Evolutionary conservation across 129 eudicot species (phyloP).

Genomic region (Gnaphalium uliginosum): DNA sequence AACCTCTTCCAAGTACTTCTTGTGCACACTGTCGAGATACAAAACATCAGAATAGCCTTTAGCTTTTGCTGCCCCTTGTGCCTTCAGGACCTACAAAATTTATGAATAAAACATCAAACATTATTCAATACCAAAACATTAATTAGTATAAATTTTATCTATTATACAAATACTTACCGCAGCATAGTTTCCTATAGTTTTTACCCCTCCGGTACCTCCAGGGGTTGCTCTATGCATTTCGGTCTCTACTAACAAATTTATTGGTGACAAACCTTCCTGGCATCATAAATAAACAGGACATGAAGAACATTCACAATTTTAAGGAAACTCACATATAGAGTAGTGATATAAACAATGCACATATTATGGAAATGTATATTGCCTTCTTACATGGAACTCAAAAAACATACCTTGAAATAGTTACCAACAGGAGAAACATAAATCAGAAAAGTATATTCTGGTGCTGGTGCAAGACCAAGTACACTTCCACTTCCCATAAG

Average conservation of each 20-base stretch:
- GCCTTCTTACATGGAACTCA: constrained; percentile 3
- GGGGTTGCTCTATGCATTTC: constrained; percentile 94
- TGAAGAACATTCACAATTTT: background rate
- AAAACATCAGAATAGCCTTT: constrained; percentile 90
- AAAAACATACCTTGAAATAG: constrained; percentile 83
- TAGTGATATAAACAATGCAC: background rate
- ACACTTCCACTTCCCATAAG: constrained; percentile 97
- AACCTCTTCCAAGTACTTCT: constrained; percentile 89
- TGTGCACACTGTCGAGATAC: constrained; percentile 77
- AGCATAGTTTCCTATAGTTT: constrained; percentile 93
- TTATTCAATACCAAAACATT: background rate
- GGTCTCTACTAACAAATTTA: constrained; percentile 75
- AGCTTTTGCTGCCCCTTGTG: constrained; percentile 86
- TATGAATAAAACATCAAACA: background rate
- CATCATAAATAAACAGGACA: constrained; percentile 5
- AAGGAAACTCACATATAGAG: background rate
- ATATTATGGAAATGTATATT: background rate
- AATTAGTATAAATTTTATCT: background rate
- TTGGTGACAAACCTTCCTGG: constrained; percentile 95
- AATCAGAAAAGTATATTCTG: constrained; percentile 88
- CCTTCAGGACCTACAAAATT: constrained; percentile 66
- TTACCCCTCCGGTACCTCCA: constrained; percentile 97
- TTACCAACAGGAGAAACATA: constrained; percentile 96
- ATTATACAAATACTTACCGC: constrained; percentile 49
- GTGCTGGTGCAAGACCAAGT: constrained; percentile 98